Evolutionary conservation across 1,139 yeast species (phyloP).

Genomic region (Diutina mesorugosa): DNA sequence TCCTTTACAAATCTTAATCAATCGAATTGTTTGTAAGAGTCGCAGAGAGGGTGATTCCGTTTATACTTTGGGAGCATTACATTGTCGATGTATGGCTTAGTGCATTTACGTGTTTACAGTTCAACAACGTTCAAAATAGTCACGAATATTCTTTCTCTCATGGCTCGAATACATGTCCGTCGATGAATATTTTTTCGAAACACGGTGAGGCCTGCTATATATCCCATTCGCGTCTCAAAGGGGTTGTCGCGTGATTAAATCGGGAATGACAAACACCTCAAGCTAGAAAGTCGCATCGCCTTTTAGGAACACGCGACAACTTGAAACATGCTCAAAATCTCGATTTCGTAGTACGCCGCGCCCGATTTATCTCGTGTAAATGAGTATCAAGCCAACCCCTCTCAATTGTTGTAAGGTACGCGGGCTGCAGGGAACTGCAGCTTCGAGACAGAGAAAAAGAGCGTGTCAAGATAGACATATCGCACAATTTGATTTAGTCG

Average conservation of each 20-base stretch:
- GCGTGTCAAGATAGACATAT: background rate
- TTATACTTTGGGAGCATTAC: too few species aligned
- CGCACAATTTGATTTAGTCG: background rate
- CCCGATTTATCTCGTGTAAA: background rate
- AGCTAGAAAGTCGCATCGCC: background rate
- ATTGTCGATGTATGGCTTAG: too few species aligned
- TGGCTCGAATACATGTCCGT: too few species aligned
- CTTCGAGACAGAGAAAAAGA: background rate
- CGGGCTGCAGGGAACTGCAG: background rate
- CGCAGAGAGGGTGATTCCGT: background rate
- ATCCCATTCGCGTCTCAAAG: background rate
- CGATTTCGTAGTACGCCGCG: background rate
- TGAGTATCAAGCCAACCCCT: background rate
- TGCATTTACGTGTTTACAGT: too few species aligned
- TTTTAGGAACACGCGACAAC: background rate
- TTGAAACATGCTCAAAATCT: background rate
- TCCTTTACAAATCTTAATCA: too few species aligned
- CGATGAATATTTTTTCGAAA: too few species aligned
- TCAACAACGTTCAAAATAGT: too few species aligned
- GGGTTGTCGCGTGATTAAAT: background rate
- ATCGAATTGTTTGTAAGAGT: background rate
- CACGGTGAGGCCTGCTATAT: background rate
- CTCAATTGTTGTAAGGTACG: background rate
- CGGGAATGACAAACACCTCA: background rate
- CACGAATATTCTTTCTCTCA: too few species aligned